Percentiles rank a stretch among this genome's conserved stretches.
Conservation (phyloP, 352 stramenopile genomes). For the Phytopythium oedochilum region DNA sequence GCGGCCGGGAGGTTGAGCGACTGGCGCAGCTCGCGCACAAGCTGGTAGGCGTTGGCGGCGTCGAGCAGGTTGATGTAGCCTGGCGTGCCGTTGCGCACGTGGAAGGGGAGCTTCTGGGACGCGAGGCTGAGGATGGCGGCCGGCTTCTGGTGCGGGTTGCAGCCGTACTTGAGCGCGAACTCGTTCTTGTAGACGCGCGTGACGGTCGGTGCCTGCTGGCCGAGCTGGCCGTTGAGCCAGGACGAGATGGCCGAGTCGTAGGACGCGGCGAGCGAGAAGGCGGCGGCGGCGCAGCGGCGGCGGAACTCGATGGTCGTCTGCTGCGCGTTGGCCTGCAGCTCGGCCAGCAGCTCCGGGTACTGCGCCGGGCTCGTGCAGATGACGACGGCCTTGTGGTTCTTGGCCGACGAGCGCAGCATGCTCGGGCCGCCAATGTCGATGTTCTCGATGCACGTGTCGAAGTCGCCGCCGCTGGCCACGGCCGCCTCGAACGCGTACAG, state of each 20-base stretch:
- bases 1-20: conserved; percentile 93
- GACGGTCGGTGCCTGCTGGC: conserved; percentile 56
- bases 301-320: conserved; percentile 90
- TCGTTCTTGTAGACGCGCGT: conserved; percentile 96
- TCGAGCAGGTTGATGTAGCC: conserved; percentile 99
- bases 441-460: conserved; percentile 99
- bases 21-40: conserved; percentile 95
- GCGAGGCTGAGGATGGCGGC: conserved; percentile 75
- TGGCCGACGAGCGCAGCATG: conserved; percentile 98
- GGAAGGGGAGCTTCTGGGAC: conserved; percentile 79
- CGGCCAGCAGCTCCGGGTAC: conserved; percentile 92
- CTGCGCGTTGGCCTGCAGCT: conserved; percentile 91
- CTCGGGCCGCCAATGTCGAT: conserved; percentile 99
- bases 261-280: conserved; percentile 76
- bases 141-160: conserved; percentile 99
- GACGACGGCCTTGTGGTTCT: conserved; percentile 99
- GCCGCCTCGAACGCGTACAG: conserved; percentile 99
- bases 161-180: conserved; percentile 93
- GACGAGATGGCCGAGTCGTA: conserved; percentile 98
- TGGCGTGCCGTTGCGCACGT: conserved; percentile 89
- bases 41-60: conserved; percentile 98
- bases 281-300: conserved; percentile 74
- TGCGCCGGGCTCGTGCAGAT: conserved; percentile 96
- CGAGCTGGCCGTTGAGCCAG: conserved; percentile 94
- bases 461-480: conserved; percentile 89